These are phyloP conservation scores for Suillus bovinus DNA, from an alignment of 768 basidiomycete species.

Conservation along the genomic window DNA sequence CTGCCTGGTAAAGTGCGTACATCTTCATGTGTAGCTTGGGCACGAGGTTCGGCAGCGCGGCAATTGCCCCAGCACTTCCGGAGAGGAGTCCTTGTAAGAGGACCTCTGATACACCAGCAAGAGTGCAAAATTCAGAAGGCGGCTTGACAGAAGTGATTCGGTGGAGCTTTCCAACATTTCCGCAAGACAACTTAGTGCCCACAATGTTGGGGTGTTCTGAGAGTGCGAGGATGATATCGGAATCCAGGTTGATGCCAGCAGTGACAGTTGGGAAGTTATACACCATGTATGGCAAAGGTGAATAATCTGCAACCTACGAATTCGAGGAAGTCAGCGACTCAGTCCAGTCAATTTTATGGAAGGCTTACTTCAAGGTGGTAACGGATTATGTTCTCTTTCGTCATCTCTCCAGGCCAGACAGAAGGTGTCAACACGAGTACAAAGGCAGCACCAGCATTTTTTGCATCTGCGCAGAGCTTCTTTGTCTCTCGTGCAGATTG, in stretches of 20 bases:
- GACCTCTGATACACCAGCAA: conserved; percentile 73
- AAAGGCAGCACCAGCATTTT: conserved; percentile 80
- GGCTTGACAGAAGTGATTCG: conserved; percentile 65
- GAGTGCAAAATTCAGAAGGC: conserved; percentile 60
- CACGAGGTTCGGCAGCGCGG: conserved; percentile 59
- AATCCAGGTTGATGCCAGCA: conserved; percentile 82
- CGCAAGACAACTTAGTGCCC: conserved; percentile 84
- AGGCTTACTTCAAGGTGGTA: conserved; percentile 62
- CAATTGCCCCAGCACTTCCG: conserved; percentile 65
- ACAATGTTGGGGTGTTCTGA: conserved; percentile 83
- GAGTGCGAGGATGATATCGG: conserved; percentile 68
- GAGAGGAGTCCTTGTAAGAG: conserved; percentile 63
- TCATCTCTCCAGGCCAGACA: conserved; percentile 70
- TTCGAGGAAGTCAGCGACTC: neutral
- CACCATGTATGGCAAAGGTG: conserved; percentile 72
- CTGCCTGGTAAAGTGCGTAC: conserved; percentile 50
- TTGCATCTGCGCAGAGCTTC: conserved; percentile 68
- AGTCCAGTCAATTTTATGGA: neutral
- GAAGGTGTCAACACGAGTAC: conserved; percentile 76
- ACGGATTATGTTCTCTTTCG: conserved; percentile 55
- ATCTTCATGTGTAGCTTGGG: conserved; percentile 59
- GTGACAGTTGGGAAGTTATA: conserved; percentile 87
- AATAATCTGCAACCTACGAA: conserved; percentile 62
- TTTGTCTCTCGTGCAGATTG: conserved; percentile 78
- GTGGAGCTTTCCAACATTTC: conserved; percentile 80